Evolutionary conservation across 2,329 filamentous ascomycete genomes (phyloP).

Genomic region (Aspergillus viridinutans): DNA sequence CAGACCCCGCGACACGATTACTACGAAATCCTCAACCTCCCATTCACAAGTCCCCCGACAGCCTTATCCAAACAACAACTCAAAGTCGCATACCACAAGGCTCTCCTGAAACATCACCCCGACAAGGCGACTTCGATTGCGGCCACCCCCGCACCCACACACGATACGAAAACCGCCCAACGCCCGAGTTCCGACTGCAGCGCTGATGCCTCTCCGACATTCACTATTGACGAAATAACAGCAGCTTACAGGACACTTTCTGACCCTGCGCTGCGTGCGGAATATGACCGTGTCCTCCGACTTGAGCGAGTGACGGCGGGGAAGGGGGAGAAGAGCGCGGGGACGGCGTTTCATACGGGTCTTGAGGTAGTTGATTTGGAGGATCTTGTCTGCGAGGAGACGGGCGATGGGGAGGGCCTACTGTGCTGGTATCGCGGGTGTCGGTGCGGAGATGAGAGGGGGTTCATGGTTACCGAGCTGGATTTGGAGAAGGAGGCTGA

Average conservation of each 20-base stretch:
- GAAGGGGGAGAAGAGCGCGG: constrained; percentile 21
- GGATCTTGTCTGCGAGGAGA: constrained; percentile 46
- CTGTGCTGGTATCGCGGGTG: constrained; percentile 54
- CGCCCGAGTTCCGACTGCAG: neutral
- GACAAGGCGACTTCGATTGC: constrained; percentile 45
- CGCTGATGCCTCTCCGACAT: constrained; percentile 6
- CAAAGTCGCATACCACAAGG: constrained; percentile 54
- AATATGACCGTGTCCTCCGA: constrained; percentile 47
- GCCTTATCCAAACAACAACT: constrained; percentile 40
- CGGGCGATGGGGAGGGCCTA: constrained; percentile 28
- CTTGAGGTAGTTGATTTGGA: constrained; percentile 57
- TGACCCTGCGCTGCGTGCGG: constrained; percentile 38
- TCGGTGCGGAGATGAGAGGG: constrained; percentile 55
- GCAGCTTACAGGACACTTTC: constrained; percentile 55
- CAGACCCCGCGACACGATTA: constrained; percentile 17
- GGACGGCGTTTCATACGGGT: constrained; percentile 45
- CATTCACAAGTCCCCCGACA: constrained; percentile 21
- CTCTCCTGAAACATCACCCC: constrained; percentile 56
- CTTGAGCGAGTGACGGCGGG: constrained; percentile 28
- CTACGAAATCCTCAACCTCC: constrained; percentile 41
- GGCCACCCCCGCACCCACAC: neutral
- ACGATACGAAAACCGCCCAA: neutral
- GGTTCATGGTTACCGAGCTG: constrained; percentile 52
- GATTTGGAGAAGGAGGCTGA: constrained; percentile 50
- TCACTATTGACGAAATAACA: constrained; percentile 56